Evolutionary conservation across 805 yeast species (phyloP).

Genomic region (Schwanniomyces polymorphus): DNA sequence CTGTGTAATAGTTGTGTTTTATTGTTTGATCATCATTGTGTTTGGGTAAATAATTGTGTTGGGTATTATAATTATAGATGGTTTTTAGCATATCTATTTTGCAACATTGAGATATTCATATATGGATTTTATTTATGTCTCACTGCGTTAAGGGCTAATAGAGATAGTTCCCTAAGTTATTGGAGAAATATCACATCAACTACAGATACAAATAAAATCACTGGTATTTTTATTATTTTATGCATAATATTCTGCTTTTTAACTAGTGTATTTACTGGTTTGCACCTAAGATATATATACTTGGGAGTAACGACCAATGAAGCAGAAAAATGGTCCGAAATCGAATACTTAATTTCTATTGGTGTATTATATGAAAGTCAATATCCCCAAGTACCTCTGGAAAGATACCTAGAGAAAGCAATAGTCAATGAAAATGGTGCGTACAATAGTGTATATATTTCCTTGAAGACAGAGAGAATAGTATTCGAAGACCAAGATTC

Average conservation of each 20-base stretch:
- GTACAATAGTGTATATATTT: conserved; percentile 23
- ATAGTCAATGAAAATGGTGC: conserved; percentile 7
- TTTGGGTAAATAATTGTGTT: conserved; percentile 72
- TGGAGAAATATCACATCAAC: conserved; percentile 26
- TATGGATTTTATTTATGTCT: conserved; percentile 44
- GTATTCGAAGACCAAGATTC: conserved; percentile 13
- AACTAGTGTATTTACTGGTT: conserved; percentile 34
- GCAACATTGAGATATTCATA: conserved; percentile 42
- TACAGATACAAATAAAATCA: conserved; percentile 30
- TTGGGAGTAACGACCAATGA: conserved; percentile 80
- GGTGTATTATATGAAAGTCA: conserved; percentile 24
- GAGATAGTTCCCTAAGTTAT: conserved; percentile 10
- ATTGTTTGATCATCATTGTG: conserved; percentile 59
- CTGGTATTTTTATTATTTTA: conserved; percentile 43
- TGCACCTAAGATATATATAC: conserved; percentile 52
- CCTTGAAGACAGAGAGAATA: conserved; percentile 24
- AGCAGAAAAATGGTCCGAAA: conserved; percentile 65
- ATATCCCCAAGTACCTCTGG: conserved; percentile 8
- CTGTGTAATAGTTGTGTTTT: conserved; percentile 56
- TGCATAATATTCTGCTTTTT: conserved; percentile 38
- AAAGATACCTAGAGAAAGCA: conserved; percentile 23
- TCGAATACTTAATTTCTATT: conserved; percentile 46
- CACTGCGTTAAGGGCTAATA: conserved; percentile 13
- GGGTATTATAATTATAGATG: conserved; percentile 65
- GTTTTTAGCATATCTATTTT: conserved; percentile 55